Evolutionary conservation across 768 basidiomycete genomes (phyloP).

Genomic region (Leucogyrophana mollusca): DNA sequence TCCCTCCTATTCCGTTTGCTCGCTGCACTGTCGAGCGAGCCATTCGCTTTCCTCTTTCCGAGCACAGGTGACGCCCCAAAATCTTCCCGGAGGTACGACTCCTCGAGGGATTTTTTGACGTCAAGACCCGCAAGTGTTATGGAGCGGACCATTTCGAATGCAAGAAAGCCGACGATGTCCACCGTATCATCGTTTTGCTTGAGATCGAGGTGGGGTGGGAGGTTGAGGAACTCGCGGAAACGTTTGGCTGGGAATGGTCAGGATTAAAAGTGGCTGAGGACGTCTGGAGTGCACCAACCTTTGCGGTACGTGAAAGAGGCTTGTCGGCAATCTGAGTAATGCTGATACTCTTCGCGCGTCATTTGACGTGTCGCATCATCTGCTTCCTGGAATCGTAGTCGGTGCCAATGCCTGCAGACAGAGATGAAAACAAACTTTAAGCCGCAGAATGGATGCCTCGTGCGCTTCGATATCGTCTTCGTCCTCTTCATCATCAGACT

Average conservation of each 20-base stretch:
- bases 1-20: constrained; percentile 52
- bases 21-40: constrained; percentile 36
- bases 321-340: constrained; percentile 95
- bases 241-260: constrained; percentile 81
- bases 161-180: constrained; percentile 95
- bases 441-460: constrained; percentile 86
- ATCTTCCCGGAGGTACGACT: constrained; percentile 65
- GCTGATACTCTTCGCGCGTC: constrained; percentile 96
- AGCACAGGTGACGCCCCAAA: constrained; percentile 58
- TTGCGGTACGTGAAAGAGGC: constrained; percentile 97
- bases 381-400: constrained; percentile 62
- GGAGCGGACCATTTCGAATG: constrained; percentile 95
- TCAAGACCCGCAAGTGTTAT: constrained; percentile 86
- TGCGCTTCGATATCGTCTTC: constrained; percentile 96
- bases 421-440: constrained; percentile 52
- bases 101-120: constrained; percentile 78
- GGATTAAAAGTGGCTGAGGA: not conserved
- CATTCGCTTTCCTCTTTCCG: constrained; percentile 66
- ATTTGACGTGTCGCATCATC: constrained; percentile 94
- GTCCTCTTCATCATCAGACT: constrained; percentile 93
- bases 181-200: constrained; percentile 92
- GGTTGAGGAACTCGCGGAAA: constrained; percentile 91
- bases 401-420: not conserved
- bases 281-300: constrained; percentile 46
- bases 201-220: constrained; percentile 82